Evolutionary conservation across 305 asterid species (phyloP).

Genomic region (Fraxinus floribunda): DNA sequence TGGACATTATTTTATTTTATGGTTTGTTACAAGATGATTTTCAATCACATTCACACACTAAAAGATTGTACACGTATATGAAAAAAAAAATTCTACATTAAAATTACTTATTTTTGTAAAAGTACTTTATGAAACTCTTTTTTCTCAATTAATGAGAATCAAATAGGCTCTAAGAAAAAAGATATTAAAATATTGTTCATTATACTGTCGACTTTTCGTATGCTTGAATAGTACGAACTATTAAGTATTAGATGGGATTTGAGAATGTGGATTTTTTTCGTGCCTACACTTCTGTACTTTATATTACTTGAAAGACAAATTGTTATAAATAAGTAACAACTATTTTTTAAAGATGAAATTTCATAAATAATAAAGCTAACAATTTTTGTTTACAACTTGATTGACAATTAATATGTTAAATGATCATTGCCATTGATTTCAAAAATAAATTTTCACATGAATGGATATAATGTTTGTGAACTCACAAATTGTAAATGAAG

Average conservation of each 20-base stretch:
- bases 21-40: no score
- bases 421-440: neutral
- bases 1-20: no score
- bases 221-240: neutral
- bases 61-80: no score
- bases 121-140: neutral
- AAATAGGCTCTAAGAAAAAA: neutral
- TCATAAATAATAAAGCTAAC: neutral
- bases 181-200: neutral
- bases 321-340: neutral
- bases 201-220: neutral
- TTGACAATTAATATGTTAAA: no score
- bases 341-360: no score
- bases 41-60: no score
- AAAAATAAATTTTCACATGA: no score
- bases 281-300: neutral
- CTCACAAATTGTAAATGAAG: neutral
- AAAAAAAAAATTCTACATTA: no score
- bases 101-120: no score
- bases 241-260: neutral
- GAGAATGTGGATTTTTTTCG: neutral
- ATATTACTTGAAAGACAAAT: neutral
- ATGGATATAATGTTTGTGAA: neutral
- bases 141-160: neutral
- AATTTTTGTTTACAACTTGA: neutral